These are phyloP conservation scores for Isatis lusitanica DNA, from an alignment of 441 rosid species.

Conservation along the genomic window DNA sequence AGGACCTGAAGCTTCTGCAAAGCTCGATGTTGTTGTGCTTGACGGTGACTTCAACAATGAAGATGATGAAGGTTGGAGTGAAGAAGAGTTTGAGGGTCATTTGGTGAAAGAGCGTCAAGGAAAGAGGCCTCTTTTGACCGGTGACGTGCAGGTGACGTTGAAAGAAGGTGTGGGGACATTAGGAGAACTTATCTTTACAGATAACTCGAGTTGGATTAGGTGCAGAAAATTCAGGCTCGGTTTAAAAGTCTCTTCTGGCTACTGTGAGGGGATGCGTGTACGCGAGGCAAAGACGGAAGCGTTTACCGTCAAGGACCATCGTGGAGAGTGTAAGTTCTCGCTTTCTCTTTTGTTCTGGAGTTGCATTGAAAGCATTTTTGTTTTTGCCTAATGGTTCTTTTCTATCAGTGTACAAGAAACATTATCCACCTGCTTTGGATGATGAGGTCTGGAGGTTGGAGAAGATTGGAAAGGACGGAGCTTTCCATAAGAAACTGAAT, in stretches of 20 bases:
- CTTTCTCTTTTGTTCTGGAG: neutral
- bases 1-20: conserved; percentile 76
- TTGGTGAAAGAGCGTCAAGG: conserved; percentile 88
- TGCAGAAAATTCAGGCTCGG: conserved; percentile 90
- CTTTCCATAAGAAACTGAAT: conserved; percentile 85
- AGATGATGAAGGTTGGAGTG: conserved; percentile 72
- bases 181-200: conserved; percentile 82
- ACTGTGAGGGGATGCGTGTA: conserved; percentile 63
- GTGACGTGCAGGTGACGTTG: conserved; percentile 72
- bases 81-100: conserved; percentile 77
- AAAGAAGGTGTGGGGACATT: conserved; percentile 90
- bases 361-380: conserved; percentile 2
- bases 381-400: neutral
- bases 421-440: conserved; percentile 79
- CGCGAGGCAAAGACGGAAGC: conserved; percentile 93
- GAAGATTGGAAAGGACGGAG: conserved; percentile 91
- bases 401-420: conserved; percentile 87
- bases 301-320: conserved; percentile 85
- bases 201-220: conserved; percentile 92
- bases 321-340: conserved; percentile 77
- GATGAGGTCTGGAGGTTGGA: conserved; percentile 96
- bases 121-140: conserved; percentile 78
- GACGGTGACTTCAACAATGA: conserved; percentile 90
- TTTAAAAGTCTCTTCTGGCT: conserved; percentile 70
- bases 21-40: conserved; percentile 73